Conservation (phyloP, 495 filamentous ascomycete species). For the Penicillium nucicola region DNA sequence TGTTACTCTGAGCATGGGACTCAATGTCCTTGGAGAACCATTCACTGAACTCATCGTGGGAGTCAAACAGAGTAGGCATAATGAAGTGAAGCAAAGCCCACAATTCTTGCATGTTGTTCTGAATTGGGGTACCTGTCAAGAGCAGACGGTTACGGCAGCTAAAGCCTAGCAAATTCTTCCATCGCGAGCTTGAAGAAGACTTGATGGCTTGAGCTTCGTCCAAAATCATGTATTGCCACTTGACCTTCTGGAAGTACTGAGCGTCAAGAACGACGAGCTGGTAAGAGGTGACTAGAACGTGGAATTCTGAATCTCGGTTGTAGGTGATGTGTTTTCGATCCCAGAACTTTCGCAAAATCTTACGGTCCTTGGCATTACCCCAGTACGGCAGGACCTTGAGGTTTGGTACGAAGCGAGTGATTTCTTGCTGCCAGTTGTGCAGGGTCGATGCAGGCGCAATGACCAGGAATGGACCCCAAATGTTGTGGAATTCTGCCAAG, state of each 20-base stretch:
- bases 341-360: constrained; percentile 98
- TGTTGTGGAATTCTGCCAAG: constrained; percentile 92
- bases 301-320: constrained; percentile 86
- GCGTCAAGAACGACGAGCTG: constrained; percentile 95
- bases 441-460: constrained; percentile 94
- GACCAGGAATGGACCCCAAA: constrained; percentile 97
- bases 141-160: constrained; percentile 93
- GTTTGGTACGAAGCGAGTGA: constrained; percentile 85
- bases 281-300: constrained; percentile 95
- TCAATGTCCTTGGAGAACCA: constrained; percentile 99
- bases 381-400: constrained; percentile 96
- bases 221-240: constrained; percentile 99
- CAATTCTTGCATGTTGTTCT: constrained; percentile 99
- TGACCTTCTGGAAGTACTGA: constrained; percentile 96
- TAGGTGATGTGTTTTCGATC: constrained; percentile 97
- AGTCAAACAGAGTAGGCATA: constrained; percentile 98
- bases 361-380: constrained; percentile 91
- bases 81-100: constrained; percentile 99
- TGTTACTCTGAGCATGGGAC: constrained; percentile 96
- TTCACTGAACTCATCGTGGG: constrained; percentile 98
- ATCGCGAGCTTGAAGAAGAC: constrained; percentile 90
- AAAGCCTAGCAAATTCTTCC: constrained; percentile 93
- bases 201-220: constrained; percentile 99
- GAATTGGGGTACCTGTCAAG: constrained; percentile 95
- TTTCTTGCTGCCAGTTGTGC: constrained; percentile 99